These are phyloP conservation scores for Vitellaria paradoxa DNA, from an alignment of 179 eudicot species.

Conservation along the genomic window DNA sequence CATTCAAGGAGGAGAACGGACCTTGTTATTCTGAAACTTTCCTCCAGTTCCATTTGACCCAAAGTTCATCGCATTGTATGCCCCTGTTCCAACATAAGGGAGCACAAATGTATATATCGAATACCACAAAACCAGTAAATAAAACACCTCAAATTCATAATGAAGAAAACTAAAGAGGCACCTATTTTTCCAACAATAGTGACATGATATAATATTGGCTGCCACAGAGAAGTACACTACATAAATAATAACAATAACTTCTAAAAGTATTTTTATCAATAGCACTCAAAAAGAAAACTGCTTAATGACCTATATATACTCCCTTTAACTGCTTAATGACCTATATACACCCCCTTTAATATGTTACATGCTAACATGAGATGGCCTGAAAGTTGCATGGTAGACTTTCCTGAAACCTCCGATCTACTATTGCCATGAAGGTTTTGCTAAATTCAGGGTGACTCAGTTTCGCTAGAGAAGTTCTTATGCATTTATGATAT, in stretches of 20 bases:
- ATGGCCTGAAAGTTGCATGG: neutral
- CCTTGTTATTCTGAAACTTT: constrained; percentile 71
- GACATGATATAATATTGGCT: neutral
- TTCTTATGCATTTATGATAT: neutral
- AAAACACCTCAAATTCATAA: constrained; percentile 46
- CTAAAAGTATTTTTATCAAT: neutral
- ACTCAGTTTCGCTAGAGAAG: neutral
- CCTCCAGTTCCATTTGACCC: constrained; percentile 68
- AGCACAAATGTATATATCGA: constrained; percentile 40
- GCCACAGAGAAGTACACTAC: neutral
- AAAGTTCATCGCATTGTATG: constrained; percentile 54
- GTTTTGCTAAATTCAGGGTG: neutral
- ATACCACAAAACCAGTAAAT: constrained; percentile 51
- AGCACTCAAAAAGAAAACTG: neutral
- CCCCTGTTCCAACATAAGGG: constrained; percentile 48
- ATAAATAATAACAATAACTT: neutral
- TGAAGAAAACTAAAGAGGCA: constrained; percentile 11
- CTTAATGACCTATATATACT: neutral
- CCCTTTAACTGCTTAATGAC: neutral
- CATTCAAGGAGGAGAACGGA: constrained; percentile 19
- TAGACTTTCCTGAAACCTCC: constrained; percentile 8
- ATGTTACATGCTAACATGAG: constrained; percentile 1
- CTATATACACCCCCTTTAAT: neutral
- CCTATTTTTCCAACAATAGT: neutral
- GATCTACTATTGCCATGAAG: neutral